Conservation (phyloP, 805 yeast species). For the Starmerella etchellsii region DNA sequence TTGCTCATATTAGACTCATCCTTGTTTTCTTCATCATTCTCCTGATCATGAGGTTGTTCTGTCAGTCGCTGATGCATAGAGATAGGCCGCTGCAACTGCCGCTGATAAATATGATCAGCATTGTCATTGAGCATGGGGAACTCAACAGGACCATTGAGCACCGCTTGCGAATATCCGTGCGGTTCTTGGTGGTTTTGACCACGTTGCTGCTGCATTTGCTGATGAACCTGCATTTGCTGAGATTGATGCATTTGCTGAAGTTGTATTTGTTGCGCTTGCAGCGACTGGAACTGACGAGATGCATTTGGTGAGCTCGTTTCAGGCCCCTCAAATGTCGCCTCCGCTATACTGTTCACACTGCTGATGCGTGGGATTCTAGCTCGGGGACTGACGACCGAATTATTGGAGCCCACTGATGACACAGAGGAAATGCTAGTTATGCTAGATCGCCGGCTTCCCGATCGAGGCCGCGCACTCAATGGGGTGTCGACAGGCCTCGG, state of each 20-base stretch:
- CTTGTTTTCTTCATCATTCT: not conserved
- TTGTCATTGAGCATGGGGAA: too few relatives aligned
- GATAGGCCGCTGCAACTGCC: not conserved
- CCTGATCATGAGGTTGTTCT: not conserved
- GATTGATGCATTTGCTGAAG: not conserved
- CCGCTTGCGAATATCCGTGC: too few relatives aligned
- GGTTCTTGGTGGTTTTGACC: too few relatives aligned
- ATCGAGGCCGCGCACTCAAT: not conserved
- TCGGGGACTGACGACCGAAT: conserved; percentile 8
- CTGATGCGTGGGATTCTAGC: conserved; percentile 8
- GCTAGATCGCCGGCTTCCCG: conserved; percentile 8
- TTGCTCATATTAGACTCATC: not conserved
- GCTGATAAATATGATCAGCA: not conserved
- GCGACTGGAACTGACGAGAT: not conserved
- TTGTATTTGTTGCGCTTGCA: not conserved
- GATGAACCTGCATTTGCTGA: not conserved
- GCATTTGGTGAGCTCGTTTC: too few relatives aligned
- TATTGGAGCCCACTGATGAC: conserved; percentile 1
- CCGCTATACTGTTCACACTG: conserved; percentile 9
- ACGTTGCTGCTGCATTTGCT: not conserved
- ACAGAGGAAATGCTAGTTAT: conserved; percentile 5
- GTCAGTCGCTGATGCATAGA: not conserved
- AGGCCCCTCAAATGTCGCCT: not conserved
- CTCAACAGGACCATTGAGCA: too few relatives aligned
- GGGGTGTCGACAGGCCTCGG: conserved; percentile 11